These are phyloP conservation scores for Elongisporangium prolatum DNA, from an alignment of 352 stramenopile genomes.

Conservation along the genomic window DNA sequence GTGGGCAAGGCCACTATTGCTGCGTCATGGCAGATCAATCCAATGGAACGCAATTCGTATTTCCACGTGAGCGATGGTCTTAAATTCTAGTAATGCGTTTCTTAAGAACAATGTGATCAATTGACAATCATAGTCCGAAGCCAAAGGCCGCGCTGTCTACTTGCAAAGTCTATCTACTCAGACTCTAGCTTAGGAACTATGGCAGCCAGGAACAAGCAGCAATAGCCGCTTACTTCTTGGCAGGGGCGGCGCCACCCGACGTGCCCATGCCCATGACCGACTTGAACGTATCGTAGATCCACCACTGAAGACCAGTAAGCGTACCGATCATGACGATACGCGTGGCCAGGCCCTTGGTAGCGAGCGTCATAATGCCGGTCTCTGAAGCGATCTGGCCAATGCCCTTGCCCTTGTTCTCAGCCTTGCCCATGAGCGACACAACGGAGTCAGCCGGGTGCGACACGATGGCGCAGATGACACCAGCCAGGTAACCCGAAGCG, in stretches of 20 bases:
- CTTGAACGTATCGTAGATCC: constrained; percentile 97
- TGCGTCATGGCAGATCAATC: neutral
- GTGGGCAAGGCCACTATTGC: neutral
- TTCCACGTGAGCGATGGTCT: neutral
- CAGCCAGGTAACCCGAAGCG: constrained; percentile 97
- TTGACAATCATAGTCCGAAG: neutral
- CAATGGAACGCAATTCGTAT: neutral
- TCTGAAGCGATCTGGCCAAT: constrained; percentile 88
- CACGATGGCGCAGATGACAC: constrained; percentile 98
- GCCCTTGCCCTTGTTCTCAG: constrained; percentile 88
- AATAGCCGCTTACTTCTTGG: constrained; percentile 49
- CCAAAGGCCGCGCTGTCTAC: neutral
- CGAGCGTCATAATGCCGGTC: constrained; percentile 70
- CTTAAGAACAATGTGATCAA: neutral
- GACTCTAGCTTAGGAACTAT: neutral
- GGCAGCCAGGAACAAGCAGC: neutral
- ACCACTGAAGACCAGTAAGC: constrained; percentile 95
- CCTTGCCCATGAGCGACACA: constrained; percentile 95
- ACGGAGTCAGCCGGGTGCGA: constrained; percentile 99
- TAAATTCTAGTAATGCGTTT: neutral
- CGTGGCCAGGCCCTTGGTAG: constrained; percentile 88
- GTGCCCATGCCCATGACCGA: constrained; percentile 90
- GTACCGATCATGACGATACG: constrained; percentile 97
- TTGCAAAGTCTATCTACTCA: neutral
- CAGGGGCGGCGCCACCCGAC: constrained; percentile 71